Base-by-base conservation (phyloP, 805 yeast species). In the Sugiyamaella chiloensis region DNA sequence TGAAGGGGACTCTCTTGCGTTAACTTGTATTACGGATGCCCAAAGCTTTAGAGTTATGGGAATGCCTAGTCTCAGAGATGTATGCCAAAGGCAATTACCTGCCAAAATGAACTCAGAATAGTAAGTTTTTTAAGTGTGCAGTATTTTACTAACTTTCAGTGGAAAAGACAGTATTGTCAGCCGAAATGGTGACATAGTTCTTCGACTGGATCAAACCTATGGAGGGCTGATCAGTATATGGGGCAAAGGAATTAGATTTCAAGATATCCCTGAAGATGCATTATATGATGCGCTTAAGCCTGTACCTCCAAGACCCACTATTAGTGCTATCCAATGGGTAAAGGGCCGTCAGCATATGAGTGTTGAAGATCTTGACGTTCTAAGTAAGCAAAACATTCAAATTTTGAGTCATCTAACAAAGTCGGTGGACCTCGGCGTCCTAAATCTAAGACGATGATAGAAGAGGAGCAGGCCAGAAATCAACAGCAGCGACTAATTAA, bases 271-370 rank as follows among this genome's bases (percentile, higher is more conserved):
- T 2, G 62, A 71, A 1, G 96, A 87, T 62, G 67, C 74, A 1
- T 66, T 93, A 29, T 90, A 83, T 67, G 84, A 86, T 59, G 83
- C 79, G 21, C 77, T 80, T 52, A 73, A 85, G 39, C 68, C 75
- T 4, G 76, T 84, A 17, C 95, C 96, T 1, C 77, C 79, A 26
- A 74, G 98, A 41, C 99, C 99, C 2, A 73, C 79, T 3, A 79
- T 87, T 5, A 79, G 88, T 30, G 78, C 93, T 0, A 70, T 86
- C 37, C 91, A 84, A 63, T 86, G 96, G 93, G 87, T 93, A 5
- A 79, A 83, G 55, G 96, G 96, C 2, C 69, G 84, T 0, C 79
- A 79, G 16, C 73, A 75, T 52, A 74, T 83, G n/a, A 69, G 81
- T 1, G 63, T 75, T 19, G 72, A 74, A 1, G 95, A 87, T 52